These are phyloP conservation scores for Naganishia sp. DNA, from an alignment of 1,284 basidiomycete genomes.

Conservation along the genomic window DNA sequence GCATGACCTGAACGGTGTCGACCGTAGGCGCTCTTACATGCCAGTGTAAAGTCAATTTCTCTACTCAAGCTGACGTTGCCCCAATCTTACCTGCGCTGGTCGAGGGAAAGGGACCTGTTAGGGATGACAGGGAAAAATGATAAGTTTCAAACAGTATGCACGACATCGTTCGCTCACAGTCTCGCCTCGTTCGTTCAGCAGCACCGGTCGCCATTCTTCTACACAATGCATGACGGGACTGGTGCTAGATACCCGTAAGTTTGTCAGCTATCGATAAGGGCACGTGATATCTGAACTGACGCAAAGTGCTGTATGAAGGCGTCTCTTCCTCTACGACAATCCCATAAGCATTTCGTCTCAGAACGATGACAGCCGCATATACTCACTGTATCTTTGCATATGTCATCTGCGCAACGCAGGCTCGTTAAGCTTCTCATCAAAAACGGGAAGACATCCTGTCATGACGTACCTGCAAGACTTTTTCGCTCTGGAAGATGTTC, in stretches of 20 bases:
- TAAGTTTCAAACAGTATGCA: neutral
- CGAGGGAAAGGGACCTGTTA: constrained; percentile 21
- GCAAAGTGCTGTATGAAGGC: constrained; percentile 52
- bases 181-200: constrained; percentile 28
- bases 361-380: neutral
- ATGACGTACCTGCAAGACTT: constrained; percentile 50
- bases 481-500: constrained; percentile 53
- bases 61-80: neutral
- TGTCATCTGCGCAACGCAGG: constrained; percentile 40
- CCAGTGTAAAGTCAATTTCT: constrained; percentile 2
- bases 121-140: no score
- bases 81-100: neutral
- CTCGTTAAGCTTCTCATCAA: neutral
- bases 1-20: neutral
- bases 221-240: constrained; percentile 50
- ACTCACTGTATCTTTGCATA: constrained; percentile 53
- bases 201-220: constrained; percentile 48
- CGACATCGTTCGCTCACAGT: neutral
- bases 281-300: constrained; percentile 30
- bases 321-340: constrained; percentile 44
- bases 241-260: constrained; percentile 39
- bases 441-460: neutral
- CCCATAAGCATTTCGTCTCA: neutral
- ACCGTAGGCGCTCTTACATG: neutral
- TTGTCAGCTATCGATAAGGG: constrained; percentile 10